A percentile compares a stretch with the other conserved stretches of the same genome.
phyloP scores from a whole-genome alignment of 139 green algal species.

The Edaphochlamys debaryana region DNA sequence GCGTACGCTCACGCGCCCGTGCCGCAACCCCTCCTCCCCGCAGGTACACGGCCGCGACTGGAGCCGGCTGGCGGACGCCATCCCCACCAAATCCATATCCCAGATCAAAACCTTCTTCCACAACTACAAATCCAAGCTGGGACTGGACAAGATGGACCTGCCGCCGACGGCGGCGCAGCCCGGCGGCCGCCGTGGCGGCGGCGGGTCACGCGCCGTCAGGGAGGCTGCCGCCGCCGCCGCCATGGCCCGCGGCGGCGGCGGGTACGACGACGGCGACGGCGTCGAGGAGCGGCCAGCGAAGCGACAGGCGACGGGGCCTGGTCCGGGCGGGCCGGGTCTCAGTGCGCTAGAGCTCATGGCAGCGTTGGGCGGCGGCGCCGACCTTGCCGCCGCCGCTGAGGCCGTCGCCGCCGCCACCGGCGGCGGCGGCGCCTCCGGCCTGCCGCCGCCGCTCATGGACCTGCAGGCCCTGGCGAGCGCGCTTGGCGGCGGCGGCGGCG shows the following conservation, averaged over 20 bases:
- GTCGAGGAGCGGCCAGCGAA: slow-evolving; percentile 13
- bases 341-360: not conserved
- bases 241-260: not conserved
- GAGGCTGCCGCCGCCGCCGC: not conserved
- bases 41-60: slow-evolving; percentile 73
- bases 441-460: not conserved
- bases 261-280: not conserved
- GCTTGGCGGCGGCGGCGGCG: not conserved
- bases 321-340: not conserved
- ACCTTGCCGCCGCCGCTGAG: not conserved
- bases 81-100: slow-evolving; percentile 71
- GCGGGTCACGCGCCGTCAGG: not conserved
- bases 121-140: slow-evolving; percentile 81
- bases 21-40: too few relatives aligned
- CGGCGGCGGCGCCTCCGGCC: not conserved
- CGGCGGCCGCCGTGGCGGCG: not conserved
- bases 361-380: not conserved
- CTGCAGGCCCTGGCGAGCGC: slow-evolving; percentile 2
- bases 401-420: not conserved
- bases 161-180: not conserved
- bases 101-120: slow-evolving; percentile 88
- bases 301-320: slow-evolving; percentile 8
- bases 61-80: slow-evolving; percentile 58
- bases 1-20: too few relatives aligned
- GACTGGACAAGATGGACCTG: slow-evolving; percentile 46